A percentile compares a stretch with the other conserved stretches of the same genome.
Conservation (phyloP, 2,329 filamentous ascomycete species). For the Fusarium sp. region DNA sequence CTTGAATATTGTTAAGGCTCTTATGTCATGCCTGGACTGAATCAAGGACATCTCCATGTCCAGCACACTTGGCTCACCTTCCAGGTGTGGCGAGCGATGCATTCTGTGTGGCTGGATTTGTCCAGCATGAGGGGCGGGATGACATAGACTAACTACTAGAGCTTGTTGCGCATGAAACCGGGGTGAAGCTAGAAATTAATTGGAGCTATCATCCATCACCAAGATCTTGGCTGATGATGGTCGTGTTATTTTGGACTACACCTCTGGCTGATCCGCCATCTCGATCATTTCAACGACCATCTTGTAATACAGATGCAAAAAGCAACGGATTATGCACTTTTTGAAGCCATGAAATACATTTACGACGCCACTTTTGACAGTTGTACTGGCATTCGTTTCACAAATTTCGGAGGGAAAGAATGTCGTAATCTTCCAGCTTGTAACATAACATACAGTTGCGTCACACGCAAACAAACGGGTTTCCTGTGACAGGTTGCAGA, state of each 20-base stretch:
- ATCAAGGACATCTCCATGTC: slow-evolving; percentile 14
- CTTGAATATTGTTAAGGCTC: neutral
- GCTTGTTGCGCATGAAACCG: neutral
- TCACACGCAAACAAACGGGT: neutral
- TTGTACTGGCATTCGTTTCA: neutral
- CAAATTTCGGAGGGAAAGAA: neutral
- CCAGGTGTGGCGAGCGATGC: neutral
- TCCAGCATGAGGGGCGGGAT: slow-evolving; percentile 2
- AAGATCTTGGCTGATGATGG: neutral
- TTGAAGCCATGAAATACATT: neutral
- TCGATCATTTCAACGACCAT: slow-evolving; percentile 1
- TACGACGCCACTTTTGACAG: neutral
- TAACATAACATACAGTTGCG: neutral
- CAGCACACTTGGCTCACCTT: neutral
- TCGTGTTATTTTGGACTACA: neutral
- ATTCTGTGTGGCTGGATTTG: slow-evolving; percentile 16
- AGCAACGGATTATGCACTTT: neutral
- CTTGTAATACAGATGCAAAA: neutral
- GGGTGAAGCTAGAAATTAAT: neutral
- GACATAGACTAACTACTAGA: no score
- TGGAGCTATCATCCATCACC: neutral
- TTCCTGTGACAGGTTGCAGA: neutral
- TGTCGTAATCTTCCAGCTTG: neutral
- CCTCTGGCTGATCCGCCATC: neutral
- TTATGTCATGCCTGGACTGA: slow-evolving; percentile 30